Evolutionary conservation across 208 protist genomes (phyloP).

Genomic region (Trypanosoma grayi): DNA sequence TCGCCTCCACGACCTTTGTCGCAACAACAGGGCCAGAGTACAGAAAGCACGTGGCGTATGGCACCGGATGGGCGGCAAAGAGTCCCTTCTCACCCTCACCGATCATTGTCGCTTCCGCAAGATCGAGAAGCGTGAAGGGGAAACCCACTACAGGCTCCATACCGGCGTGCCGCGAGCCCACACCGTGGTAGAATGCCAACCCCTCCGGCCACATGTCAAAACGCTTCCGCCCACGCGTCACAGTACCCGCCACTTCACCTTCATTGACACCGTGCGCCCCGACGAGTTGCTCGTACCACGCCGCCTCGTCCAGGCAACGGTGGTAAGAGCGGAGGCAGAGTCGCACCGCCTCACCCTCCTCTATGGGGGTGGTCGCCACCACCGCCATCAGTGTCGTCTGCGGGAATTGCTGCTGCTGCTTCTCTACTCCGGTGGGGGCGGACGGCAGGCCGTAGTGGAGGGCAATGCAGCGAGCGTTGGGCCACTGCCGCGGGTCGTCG

Average conservation of each 20-base stretch:
- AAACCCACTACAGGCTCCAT: slow-evolving; percentile 47
- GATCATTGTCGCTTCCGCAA: slow-evolving; percentile 53
- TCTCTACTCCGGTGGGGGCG: neutral
- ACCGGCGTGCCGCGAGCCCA: slow-evolving; percentile 58
- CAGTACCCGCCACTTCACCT: slow-evolving; percentile 7
- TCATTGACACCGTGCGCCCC: neutral
- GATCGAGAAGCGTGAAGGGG: slow-evolving; percentile 71
- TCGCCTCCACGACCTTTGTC: slow-evolving; percentile 50
- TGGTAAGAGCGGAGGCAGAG: slow-evolving; percentile 78
- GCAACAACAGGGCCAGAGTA: slow-evolving; percentile 69
- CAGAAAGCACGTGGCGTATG: slow-evolving; percentile 79
- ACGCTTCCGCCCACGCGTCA: slow-evolving; percentile 45
- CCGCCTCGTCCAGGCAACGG: slow-evolving; percentile 73
- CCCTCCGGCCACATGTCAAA: slow-evolving; percentile 55
- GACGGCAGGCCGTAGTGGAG: slow-evolving; percentile 70
- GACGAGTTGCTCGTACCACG: slow-evolving; percentile 67
- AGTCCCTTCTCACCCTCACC: slow-evolving; percentile 62
- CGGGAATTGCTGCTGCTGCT: slow-evolving; percentile 21
- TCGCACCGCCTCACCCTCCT: slow-evolving; percentile 44
- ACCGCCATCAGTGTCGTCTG: slow-evolving; percentile 69
- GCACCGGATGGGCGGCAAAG: slow-evolving; percentile 47
- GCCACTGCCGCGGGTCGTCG: slow-evolving; percentile 28
- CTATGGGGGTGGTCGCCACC: slow-evolving; percentile 53
- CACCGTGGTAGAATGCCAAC: slow-evolving; percentile 72
- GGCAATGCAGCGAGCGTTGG: slow-evolving; percentile 81